These are phyloP conservation scores for Lepidium sativum DNA, from an alignment of 345 rosid species.

Conservation along the genomic window DNA sequence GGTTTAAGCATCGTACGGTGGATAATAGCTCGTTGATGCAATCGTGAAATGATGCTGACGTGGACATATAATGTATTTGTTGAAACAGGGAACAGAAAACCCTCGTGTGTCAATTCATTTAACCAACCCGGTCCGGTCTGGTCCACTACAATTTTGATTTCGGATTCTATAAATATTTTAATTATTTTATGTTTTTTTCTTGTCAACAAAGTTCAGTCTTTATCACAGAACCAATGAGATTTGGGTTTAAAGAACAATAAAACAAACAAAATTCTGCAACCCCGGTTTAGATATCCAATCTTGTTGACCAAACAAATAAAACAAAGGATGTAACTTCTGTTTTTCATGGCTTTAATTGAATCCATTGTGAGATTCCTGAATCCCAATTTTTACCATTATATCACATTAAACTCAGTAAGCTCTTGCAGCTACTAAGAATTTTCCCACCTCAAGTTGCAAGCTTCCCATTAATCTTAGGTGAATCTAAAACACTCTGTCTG, in stretches of 20 bases:
- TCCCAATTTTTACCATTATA: not conserved
- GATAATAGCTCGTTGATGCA: not conserved
- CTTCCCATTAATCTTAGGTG: constrained; percentile 9
- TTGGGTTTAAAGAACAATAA: not conserved
- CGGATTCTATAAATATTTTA: not conserved
- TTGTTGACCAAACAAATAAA: not conserved
- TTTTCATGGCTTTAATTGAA: not conserved
- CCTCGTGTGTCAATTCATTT: constrained; percentile 3
- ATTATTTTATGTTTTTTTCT: not conserved
- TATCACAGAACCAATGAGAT: not conserved
- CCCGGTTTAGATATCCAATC: too few species aligned
- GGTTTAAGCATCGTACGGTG: constrained; percentile 26
- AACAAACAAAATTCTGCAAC: not conserved
- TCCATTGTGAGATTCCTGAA: not conserved
- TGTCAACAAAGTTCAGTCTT: not conserved
- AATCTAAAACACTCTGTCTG: constrained; percentile 17
- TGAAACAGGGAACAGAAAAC: constrained; percentile 17
- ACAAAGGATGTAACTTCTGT: not conserved
- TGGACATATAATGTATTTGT: not conserved
- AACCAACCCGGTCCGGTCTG: constrained; percentile 5
- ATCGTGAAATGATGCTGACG: constrained; percentile 12
- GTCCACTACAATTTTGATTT: not conserved
- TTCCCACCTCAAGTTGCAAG: constrained; percentile 19
- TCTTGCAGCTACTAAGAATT: constrained; percentile 1
- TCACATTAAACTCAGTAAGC: not conserved